These are phyloP conservation scores for Salix exigua DNA, from an alignment of 345 rosid genomes.

Conservation along the genomic window DNA sequence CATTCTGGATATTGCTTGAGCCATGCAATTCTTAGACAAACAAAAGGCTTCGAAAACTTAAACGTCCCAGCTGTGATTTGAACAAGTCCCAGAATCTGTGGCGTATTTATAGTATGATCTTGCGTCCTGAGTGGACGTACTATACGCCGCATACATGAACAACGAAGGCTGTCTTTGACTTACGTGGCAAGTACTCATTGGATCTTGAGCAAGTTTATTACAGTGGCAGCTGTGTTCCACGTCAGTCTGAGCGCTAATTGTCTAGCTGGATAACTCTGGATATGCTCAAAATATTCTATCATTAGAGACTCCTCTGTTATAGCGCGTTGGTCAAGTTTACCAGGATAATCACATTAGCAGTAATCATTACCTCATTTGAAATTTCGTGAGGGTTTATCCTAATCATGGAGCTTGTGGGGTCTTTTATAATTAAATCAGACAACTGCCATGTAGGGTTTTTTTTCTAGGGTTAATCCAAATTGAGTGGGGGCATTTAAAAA, in stretches of 20 bases:
- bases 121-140: constrained; percentile 42
- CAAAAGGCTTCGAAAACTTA: background rate
- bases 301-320: background rate
- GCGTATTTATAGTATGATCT: constrained; percentile 15
- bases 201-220: background rate
- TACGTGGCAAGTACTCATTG: constrained; percentile 31
- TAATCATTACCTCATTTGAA: constrained; percentile 1
- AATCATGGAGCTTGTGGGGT: background rate
- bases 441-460: background rate
- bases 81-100: no score
- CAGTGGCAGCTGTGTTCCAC: constrained; percentile 43
- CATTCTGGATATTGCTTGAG: constrained; percentile 7
- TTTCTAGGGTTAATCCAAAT: background rate
- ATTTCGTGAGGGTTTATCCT: constrained; percentile 1
- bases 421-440: background rate
- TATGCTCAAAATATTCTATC: constrained; percentile 37
- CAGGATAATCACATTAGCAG: background rate
- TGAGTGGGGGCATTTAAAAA: background rate
- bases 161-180: background rate
- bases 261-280: constrained; percentile 19
- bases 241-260: constrained; percentile 38
- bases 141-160: constrained; percentile 45
- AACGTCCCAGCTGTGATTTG: background rate
- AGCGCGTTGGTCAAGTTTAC: background rate
- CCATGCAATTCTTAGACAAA: background rate